Evolutionary conservation across 2,329 filamentous ascomycete genomes (phyloP), one percentile per base, ranked within the genome.

Genomic region (Ophiostoma piceae): DNA sequence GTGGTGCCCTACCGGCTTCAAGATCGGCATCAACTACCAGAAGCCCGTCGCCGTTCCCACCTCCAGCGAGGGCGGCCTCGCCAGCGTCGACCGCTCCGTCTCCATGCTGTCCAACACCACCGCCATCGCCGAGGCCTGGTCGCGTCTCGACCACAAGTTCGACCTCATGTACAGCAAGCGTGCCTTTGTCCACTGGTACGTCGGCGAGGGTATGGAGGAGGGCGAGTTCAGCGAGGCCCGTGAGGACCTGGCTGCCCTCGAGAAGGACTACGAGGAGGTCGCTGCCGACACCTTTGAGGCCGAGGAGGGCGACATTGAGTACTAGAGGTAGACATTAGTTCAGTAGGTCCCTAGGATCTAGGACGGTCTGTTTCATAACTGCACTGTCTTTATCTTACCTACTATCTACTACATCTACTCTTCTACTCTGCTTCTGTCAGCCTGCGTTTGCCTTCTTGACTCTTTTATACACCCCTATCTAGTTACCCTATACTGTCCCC

Each of bases 131-230:
- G 88, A 91, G 80, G 88, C 89, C 68, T 91, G 88, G 88, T 89
- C 87, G 72, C 86, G 88, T 73, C 84, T 91, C 67, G 88, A 90
- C 80, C 83, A 89, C 84, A 91, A 91, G 82, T 91, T 91, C 80
- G 88, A 91, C 76, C 88, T 91, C 76, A 91, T 91, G 89, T 90
- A 91, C 84, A 88, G 85, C 82, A 91, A 91, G 85, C 88, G 89
- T 74, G 88, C 89, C 71, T 91, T 91, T 76, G 88, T 91, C 65
- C 88, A 91, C 82, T 91, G 89, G 89, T 91, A 91, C 75, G 92
- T 95, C 69, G 92, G 92, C 74, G 92, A 95, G 82, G 92, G 92
- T 82, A 95, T 95, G 92, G 92, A 95, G 83, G 92, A 95, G 80
- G 92, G 92, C 76, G 92, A 95, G 80, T 95, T 95, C 83, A 91